Percentiles rank a stretch among this genome's conserved stretches.
Evolutionary conservation across 768 basidiomycete genomes (phyloP).

Genomic region (Xanthoconium stramineum): DNA sequence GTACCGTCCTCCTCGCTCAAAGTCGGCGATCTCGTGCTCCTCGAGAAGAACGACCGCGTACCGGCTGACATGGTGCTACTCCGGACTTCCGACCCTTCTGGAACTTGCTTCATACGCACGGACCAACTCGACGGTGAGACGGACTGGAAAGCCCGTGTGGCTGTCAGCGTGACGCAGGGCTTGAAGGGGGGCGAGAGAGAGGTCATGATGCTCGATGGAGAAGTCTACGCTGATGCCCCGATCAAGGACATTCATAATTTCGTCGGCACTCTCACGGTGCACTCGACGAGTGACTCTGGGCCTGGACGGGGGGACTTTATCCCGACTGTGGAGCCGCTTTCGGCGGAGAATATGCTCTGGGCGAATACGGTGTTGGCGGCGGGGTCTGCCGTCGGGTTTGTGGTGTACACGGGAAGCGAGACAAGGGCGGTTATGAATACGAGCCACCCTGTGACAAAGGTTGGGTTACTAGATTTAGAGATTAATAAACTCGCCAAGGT

Average conservation of each 20-base stretch:
- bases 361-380: constrained; percentile 96
- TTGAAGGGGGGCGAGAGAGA: constrained; percentile 40
- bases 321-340: constrained; percentile 74
- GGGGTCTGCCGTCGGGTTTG: constrained; percentile 87
- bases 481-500: constrained; percentile 97
- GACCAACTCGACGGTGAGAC: constrained; percentile 99
- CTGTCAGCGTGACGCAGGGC: constrained; percentile 43
- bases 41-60: constrained; percentile 97
- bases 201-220: constrained; percentile 68
- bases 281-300: constrained; percentile 32
- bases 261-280: constrained; percentile 85
- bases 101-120: constrained; percentile 96
- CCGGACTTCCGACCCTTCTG: constrained; percentile 81
- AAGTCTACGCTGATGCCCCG: constrained; percentile 93
- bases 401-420: constrained; percentile 92
- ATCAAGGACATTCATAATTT: constrained; percentile 97
- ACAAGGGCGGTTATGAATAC: constrained; percentile 99
- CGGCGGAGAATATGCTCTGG: constrained; percentile 95
- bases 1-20: constrained; percentile 85
- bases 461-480: constrained; percentile 88
- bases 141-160: constrained; percentile 96
- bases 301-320: constrained; percentile 35
- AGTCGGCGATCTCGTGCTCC: constrained; percentile 85
- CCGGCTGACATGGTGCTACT: constrained; percentile 92
- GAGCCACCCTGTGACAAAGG: constrained; percentile 92